phyloP scores from a whole-genome alignment of 2,329 filamentous ascomycete species.

The Zymoseptoria pseudotritici region DNA sequence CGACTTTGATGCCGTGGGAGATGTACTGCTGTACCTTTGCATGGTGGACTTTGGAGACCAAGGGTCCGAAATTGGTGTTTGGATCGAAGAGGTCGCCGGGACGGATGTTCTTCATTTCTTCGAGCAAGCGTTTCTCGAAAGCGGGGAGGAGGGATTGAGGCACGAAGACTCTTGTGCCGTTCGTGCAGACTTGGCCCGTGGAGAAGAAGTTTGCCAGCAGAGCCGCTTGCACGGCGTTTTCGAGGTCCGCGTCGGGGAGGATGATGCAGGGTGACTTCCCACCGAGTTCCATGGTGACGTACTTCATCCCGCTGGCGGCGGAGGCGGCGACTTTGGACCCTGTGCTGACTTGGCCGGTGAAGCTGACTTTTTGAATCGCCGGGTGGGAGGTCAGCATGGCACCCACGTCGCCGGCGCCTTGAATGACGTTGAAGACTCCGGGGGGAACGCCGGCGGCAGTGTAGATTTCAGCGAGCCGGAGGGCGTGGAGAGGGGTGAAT shows the following conservation, averaged over 20 bases:
- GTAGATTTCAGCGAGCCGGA: slow-evolving; percentile 68
- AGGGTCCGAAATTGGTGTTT: slow-evolving; percentile 73
- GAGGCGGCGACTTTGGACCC: slow-evolving; percentile 72
- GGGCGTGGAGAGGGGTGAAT: slow-evolving; percentile 75
- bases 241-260: slow-evolving; percentile 69
- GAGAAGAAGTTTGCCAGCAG: slow-evolving; percentile 95
- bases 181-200: slow-evolving; percentile 86
- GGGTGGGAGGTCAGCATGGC: slow-evolving; percentile 66
- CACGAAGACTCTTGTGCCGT: slow-evolving; percentile 82
- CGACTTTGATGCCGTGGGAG: slow-evolving; percentile 61
- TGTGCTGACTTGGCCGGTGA: slow-evolving; percentile 80
- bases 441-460: slow-evolving; percentile 69
- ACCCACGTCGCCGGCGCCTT: slow-evolving; percentile 71
- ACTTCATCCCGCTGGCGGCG: slow-evolving; percentile 75
- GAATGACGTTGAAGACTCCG: slow-evolving; percentile 81
- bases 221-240: slow-evolving; percentile 76
- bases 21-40: slow-evolving; percentile 77
- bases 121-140: slow-evolving; percentile 62
- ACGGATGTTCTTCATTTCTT: slow-evolving; percentile 63
- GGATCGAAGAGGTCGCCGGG: slow-evolving; percentile 65
- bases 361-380: slow-evolving; percentile 74
- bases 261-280: slow-evolving; percentile 78
- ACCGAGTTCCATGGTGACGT: slow-evolving; percentile 85
- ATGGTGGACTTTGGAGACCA: slow-evolving; percentile 66
- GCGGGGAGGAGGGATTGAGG: slow-evolving; percentile 55